Conservation (phyloP, 352 stramenopile genomes). For the Globisporangium canariense region DNA sequence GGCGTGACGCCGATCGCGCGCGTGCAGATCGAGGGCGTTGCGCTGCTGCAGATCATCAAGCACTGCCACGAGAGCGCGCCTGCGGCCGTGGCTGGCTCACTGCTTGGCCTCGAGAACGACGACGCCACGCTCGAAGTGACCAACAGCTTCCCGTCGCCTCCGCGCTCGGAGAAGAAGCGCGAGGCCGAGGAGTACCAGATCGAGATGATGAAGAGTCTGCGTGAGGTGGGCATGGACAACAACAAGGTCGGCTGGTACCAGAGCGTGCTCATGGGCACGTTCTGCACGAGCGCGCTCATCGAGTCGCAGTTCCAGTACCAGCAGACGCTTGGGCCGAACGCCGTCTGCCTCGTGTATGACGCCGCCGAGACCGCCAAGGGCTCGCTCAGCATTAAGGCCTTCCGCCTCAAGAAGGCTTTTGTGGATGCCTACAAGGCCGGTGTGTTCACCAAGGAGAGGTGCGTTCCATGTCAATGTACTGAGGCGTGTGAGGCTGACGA, state of each 20-base stretch:
- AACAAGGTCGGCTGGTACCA: slow-evolving; percentile 99
- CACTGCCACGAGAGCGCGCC: slow-evolving; percentile 97
- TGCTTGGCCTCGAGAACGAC: slow-evolving; percentile 93
- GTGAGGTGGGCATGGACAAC: slow-evolving; percentile 98
- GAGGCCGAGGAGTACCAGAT: slow-evolving; percentile 95
- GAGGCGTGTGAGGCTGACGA: background rate
- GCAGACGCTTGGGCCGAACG: slow-evolving; percentile 95
- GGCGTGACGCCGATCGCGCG: slow-evolving; percentile 54
- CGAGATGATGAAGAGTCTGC: slow-evolving; percentile 99
- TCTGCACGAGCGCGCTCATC: slow-evolving; percentile 93
- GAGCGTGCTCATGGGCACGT: slow-evolving; percentile 95
- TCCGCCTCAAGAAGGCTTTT: slow-evolving; percentile 94
- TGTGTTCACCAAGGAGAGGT: slow-evolving; percentile 77
- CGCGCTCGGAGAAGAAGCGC: slow-evolving; percentile 72
- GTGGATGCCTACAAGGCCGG: slow-evolving; percentile 88
- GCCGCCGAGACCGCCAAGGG: slow-evolving; percentile 94
- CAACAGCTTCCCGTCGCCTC: slow-evolving; percentile 96
- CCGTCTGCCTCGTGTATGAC: slow-evolving; percentile 98
- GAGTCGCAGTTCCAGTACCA: slow-evolving; percentile 97
- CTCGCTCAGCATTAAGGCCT: slow-evolving; percentile 93
- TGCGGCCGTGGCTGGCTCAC: slow-evolving; percentile 91
- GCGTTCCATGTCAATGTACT: background rate
- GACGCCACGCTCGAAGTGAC: slow-evolving; percentile 92
- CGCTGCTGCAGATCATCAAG: slow-evolving; percentile 96
- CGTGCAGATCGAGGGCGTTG: slow-evolving; percentile 79